These are phyloP conservation scores for Protea cynaroides DNA, from an alignment of 164 flowering plant species.

Conservation along the genomic window DNA sequence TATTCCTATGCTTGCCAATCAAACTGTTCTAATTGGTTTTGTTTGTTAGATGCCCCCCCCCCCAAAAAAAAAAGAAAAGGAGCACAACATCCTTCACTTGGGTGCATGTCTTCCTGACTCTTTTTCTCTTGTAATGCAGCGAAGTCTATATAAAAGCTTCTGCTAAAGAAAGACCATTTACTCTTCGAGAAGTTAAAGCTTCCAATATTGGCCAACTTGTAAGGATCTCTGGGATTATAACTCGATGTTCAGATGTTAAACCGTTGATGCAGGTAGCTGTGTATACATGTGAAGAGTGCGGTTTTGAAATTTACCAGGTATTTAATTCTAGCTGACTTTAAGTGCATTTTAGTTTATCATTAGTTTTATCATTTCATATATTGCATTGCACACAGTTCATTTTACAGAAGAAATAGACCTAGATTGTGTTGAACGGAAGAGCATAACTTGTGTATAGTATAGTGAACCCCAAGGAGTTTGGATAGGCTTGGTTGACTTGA, in stretches of 20 bases:
- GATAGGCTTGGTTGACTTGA: no score
- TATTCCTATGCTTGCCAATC: no score
- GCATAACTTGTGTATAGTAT: no score
- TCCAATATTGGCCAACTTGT: slow-evolving; percentile 96
- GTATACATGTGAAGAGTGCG: slow-evolving; percentile 97
- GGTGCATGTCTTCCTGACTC: neutral
- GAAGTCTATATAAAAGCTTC: slow-evolving; percentile 86
- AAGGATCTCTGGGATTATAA: slow-evolving; percentile 84
- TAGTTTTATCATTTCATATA: no score
- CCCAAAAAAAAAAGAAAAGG: no score
- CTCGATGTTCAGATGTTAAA: slow-evolving; percentile 97
- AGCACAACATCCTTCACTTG: no score
- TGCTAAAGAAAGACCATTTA: slow-evolving; percentile 74
- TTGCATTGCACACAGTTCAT: no score
- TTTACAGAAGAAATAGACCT: no score
- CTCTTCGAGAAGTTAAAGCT: slow-evolving; percentile 92
- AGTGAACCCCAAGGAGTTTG: no score
- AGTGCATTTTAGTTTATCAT: no score
- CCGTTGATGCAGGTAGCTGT: slow-evolving; percentile 98
- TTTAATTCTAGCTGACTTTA: neutral
- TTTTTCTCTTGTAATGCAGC: slow-evolving; percentile 32
- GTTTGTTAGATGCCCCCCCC: no score
- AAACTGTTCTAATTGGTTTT: neutral
- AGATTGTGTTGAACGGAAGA: no score
- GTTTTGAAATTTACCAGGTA: slow-evolving; percentile 99